Conservation (phyloP, 768 basidiomycete genomes). For the Hygrophorus russula region DNA sequence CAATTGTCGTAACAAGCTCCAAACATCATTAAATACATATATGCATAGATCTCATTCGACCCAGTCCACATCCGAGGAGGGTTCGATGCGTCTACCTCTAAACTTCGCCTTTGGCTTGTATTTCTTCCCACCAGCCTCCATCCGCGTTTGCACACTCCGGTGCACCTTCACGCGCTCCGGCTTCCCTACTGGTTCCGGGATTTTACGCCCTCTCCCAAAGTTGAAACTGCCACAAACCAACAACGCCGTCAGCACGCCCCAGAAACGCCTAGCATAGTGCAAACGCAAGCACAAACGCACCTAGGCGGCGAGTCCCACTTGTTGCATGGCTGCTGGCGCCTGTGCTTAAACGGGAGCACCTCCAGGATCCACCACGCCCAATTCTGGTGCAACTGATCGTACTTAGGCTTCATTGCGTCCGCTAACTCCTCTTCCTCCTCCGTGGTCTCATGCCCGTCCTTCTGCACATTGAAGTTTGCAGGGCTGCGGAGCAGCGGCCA, state of each 20-base stretch:
- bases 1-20: no score
- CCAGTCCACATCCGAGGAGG: no score
- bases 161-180: constrained; percentile 34
- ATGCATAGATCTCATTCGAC: no score
- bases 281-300: constrained; percentile 16
- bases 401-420: constrained; percentile 44
- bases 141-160: constrained; percentile 39
- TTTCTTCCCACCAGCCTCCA: constrained; percentile 37
- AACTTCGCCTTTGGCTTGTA: constrained; percentile 21
- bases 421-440: constrained; percentile 56
- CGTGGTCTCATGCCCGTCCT: neutral
- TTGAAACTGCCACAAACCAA: no score
- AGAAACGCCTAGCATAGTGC: neutral
- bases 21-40: no score
- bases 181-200: constrained; percentile 26
- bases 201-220: constrained; percentile 23
- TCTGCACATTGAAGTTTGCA: no score
- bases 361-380: constrained; percentile 63
- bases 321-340: constrained; percentile 26
- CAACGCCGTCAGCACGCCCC: no score
- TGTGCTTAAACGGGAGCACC: constrained; percentile 30
- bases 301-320: constrained; percentile 24
- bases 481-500: no score
- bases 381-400: constrained; percentile 43
- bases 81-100: no score